A percentile compares a stretch with the other conserved stretches of the same genome.
Evolutionary conservation across 305 asterid species (phyloP).

Genomic region (Rubia balearica): DNA sequence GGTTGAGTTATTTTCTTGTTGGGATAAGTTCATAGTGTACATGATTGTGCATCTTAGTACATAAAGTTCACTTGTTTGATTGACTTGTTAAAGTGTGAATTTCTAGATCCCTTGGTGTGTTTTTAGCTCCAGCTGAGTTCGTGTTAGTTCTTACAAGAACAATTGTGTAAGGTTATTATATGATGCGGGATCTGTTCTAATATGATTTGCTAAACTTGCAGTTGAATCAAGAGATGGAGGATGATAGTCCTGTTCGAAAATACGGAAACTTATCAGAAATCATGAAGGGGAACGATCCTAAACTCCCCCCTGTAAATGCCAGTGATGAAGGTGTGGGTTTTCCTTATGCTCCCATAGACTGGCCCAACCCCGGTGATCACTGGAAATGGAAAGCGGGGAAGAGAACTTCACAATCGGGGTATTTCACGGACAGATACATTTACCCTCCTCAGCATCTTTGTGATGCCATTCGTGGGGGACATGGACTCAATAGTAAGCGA

Average conservation of each 20-base stretch:
- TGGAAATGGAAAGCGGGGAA: constrained; percentile 85
- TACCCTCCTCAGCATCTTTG: constrained; percentile 47
- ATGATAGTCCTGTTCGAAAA: no score
- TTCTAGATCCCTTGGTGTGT: no score
- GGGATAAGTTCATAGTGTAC: no score
- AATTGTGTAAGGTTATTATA: no score
- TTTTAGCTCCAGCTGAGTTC: no score
- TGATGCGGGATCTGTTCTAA: no score
- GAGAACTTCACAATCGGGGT: constrained; percentile 45
- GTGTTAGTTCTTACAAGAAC: no score
- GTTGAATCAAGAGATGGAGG: neutral
- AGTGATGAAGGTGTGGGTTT: constrained; percentile 59
- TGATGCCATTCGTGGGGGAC: constrained; percentile 16
- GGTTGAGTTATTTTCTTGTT: no score
- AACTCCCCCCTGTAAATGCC: constrained; percentile 48
- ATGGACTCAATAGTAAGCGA: constrained; percentile 48
- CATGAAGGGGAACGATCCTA: constrained; percentile 34
- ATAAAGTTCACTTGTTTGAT: no score
- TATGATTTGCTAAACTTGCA: neutral
- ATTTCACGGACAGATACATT: constrained; percentile 46
- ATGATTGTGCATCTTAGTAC: no score
- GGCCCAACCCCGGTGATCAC: constrained; percentile 77
- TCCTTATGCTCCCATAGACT: constrained; percentile 79
- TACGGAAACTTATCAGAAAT: neutral
- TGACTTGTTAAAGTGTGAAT: no score